Evolutionary conservation across 345 rosid species (phyloP).

Genomic region (Dipteronia sinensis): DNA sequence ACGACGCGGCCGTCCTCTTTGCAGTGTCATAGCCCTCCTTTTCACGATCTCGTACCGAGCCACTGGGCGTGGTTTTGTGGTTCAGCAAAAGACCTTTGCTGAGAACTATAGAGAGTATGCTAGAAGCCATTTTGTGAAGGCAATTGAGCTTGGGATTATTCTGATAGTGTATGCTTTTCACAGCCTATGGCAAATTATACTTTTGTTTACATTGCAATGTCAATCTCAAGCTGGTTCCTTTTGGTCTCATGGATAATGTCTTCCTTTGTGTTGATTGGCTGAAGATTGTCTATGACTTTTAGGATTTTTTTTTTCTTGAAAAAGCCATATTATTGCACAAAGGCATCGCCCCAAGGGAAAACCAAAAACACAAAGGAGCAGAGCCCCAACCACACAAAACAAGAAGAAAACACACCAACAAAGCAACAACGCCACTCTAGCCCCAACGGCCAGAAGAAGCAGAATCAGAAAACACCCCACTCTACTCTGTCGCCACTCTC

Average conservation of each 20-base stretch:
- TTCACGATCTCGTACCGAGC: no score
- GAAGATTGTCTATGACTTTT: conserved; percentile 83
- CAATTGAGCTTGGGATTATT: conserved; percentile 81
- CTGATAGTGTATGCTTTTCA: conserved; percentile 65
- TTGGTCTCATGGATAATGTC: conserved; percentile 85
- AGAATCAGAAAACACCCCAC: no score
- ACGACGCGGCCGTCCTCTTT: no score
- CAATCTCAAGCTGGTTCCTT: conserved; percentile 84
- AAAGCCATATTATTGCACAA: no score
- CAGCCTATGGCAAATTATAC: conserved; percentile 56
- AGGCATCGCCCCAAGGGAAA: no score
- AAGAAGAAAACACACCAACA: no score
- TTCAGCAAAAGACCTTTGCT: conserved; percentile 75
- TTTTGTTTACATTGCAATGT: conserved; percentile 68
- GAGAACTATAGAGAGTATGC: conserved; percentile 82
- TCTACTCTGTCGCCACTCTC: no score
- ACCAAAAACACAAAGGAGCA: no score
- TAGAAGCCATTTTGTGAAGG: conserved; percentile 91
- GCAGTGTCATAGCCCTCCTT: no score
- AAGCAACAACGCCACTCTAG: no score
- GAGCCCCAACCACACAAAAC: no score
- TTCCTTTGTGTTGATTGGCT: conserved; percentile 87
- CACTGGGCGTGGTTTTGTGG: conserved; percentile 94
- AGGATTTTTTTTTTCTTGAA: conserved; percentile 73
- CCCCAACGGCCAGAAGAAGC: no score